Evolutionary conservation across 768 basidiomycete genomes (phyloP), one percentile per base, ranked within the genome.

Genomic region (Cystofilobasidium bisporidii): DNA sequence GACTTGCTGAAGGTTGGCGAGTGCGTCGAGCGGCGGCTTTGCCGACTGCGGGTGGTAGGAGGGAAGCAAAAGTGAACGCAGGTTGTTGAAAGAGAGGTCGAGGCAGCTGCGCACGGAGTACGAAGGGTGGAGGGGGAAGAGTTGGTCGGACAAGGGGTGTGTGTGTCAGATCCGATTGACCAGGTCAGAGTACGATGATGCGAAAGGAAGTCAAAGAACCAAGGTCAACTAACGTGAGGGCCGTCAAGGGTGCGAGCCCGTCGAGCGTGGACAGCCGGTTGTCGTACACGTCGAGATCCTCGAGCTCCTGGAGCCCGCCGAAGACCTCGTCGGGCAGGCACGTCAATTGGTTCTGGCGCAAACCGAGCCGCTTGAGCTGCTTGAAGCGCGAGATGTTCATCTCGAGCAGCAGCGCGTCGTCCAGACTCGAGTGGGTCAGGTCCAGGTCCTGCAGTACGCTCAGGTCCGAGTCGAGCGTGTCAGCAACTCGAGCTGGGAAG

Each of bases 281-380:
- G 77, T 99, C 96, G 75, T 98, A 99, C 70, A 97, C 73, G 78
- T 99, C 96, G 67, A 98, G 77, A 71, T 98, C 96, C 74, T 91
- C 88, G 41, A 99, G 78, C 55, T 83, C 81, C 17, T 75, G 81
- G 65, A 97, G 77, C 38, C 81, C 78, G 36, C 80, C 79, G 72
- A 94, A 90, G 14, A 86, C 83, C 20, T 83, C 82, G 5, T 87
- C 83, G 71, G 92, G 85, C 55, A 96, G 81, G 32, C 79, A 78
- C 0, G 85, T 81, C 70, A 97, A 83, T 65, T 83, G 82, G 76
- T 96, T 97, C 78, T 94, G 91, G 43, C 92, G 83, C 28, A 97
- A 81, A 78, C 89, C 92, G 14, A 96, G 79, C 61, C 77, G 84
- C 77, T 82, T 86, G 65, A 96, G 79, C 1, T 71, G 76, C 8